A percentile compares a stretch with the other conserved stretches of the same genome.
Evolutionary conservation across 306 rosid species (phyloP).

Genomic region (Nissolia schottii): DNA sequence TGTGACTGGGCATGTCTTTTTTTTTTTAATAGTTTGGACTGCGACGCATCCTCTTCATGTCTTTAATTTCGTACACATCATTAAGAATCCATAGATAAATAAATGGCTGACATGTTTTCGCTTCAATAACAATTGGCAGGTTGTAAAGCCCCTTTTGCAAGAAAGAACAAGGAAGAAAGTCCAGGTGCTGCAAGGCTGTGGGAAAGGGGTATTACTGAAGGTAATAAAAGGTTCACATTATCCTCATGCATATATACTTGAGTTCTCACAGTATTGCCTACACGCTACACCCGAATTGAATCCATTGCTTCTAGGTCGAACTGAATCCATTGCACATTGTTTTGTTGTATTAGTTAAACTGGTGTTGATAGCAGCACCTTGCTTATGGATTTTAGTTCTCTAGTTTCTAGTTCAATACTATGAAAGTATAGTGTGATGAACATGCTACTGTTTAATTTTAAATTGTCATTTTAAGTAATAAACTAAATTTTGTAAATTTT

Average conservation of each 20-base stretch:
- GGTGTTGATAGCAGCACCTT: not conserved
- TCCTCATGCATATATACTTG: not conserved
- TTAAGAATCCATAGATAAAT: conserved; percentile 8
- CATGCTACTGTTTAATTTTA: not conserved
- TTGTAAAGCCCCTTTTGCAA: conserved; percentile 92
- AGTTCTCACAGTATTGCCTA: too few relatives aligned
- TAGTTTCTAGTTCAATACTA: not conserved
- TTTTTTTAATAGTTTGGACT: too few relatives aligned
- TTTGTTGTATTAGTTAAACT: not conserved
- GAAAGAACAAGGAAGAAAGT: conserved; percentile 90
- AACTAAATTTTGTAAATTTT: not conserved
- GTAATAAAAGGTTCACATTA: conserved; percentile 33
- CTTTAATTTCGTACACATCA: not conserved
- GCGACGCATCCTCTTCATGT: not conserved
- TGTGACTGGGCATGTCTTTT: conserved; percentile 10
- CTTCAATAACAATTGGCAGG: conserved; percentile 42
- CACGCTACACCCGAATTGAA: too few relatives aligned
- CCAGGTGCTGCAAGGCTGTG: conserved; percentile 86
- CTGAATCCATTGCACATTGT: not conserved
- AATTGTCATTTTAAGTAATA: not conserved
- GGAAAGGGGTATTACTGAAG: conserved; percentile 82
- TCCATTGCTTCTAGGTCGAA: not conserved
- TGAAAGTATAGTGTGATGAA: not conserved
- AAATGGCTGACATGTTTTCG: not conserved
- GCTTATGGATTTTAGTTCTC: not conserved